phyloP scores from a whole-genome alignment of 306 rosid genomes.

The Acmispon strigosus region DNA sequence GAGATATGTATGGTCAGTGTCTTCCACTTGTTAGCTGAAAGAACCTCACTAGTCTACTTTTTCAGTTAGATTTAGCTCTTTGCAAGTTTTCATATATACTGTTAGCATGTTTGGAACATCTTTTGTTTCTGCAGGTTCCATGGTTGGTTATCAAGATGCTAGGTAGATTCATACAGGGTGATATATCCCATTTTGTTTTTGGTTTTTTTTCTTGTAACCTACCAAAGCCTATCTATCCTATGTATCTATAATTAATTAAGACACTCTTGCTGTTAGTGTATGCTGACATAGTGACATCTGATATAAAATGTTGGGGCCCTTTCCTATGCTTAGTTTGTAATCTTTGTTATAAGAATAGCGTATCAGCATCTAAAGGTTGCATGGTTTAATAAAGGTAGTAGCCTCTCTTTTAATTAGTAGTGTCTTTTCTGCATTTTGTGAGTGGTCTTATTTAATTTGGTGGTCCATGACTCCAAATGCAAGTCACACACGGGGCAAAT shows the following conservation, averaged over 20 bases:
- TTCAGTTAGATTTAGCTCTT: constrained; percentile 3
- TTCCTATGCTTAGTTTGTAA: constrained; percentile 11
- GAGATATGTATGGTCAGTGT: neutral
- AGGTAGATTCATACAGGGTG: neutral
- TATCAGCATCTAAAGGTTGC: constrained; percentile 21
- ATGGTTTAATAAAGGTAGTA: constrained; percentile 27
- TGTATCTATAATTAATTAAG: constrained; percentile 1
- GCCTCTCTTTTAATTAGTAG: neutral
- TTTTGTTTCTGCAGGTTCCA: neutral
- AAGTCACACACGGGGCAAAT: neutral
- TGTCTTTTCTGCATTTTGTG: neutral
- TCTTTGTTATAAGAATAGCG: constrained; percentile 2
- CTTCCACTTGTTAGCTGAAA: neutral
- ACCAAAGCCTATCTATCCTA: constrained; percentile 8
- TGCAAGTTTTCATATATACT: too few species aligned
- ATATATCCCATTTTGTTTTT: neutral
- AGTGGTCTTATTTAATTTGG: constrained; percentile 16
- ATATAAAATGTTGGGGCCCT: constrained; percentile 25
- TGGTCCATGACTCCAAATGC: constrained; percentile 15
- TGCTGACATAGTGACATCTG: neutral
- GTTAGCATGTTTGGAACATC: too few species aligned
- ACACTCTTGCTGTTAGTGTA: constrained; percentile 2
- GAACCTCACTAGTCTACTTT: constrained; percentile 9
- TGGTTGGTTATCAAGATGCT: neutral
- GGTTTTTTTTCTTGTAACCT: constrained; percentile 13